Percentiles rank a stretch among this genome's conserved stretches.
Conservation (phyloP, 768 basidiomycete species). For the Dacryopinax primogenitus region DNA sequence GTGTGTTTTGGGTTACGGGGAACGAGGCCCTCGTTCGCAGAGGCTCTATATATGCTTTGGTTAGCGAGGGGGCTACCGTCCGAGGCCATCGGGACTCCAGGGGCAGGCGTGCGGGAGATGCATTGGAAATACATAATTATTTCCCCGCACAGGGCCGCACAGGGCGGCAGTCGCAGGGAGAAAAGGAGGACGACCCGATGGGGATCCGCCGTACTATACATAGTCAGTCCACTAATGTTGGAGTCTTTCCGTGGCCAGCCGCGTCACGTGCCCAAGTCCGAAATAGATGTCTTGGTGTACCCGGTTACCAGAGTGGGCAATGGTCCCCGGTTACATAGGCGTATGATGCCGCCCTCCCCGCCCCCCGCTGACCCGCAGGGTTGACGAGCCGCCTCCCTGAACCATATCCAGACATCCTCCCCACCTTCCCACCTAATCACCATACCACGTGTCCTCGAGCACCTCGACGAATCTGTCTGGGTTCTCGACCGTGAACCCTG, state of each 20-base stretch:
- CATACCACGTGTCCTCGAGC: not conserved
- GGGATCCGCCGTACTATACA: not conserved
- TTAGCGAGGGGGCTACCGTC: too few species aligned
- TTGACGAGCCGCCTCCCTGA: not conserved
- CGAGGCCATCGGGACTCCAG: too few species aligned
- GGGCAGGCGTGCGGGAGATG: too few species aligned
- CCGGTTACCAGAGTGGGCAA: too few species aligned
- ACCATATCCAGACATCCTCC: not conserved
- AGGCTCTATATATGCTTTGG: too few species aligned
- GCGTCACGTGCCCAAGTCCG: not conserved
- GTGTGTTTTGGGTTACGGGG: too few species aligned
- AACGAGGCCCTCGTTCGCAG: too few species aligned
- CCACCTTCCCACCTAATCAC: not conserved
- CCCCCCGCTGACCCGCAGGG: not conserved
- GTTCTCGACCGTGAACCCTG: not conserved
- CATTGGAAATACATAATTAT: too few species aligned
- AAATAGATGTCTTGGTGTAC: too few species aligned
- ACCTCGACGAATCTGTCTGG: not conserved
- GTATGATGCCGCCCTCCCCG: not conserved
- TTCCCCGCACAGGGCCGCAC: too few species aligned
- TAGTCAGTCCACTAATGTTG: too few species aligned
- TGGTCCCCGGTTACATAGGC: too few species aligned
- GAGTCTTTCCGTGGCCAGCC: not conserved
- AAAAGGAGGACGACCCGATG: not conserved
- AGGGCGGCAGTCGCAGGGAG: not conserved